Conservation (phyloP, 2,329 filamentous ascomycete species). For the Capronia americana region DNA sequence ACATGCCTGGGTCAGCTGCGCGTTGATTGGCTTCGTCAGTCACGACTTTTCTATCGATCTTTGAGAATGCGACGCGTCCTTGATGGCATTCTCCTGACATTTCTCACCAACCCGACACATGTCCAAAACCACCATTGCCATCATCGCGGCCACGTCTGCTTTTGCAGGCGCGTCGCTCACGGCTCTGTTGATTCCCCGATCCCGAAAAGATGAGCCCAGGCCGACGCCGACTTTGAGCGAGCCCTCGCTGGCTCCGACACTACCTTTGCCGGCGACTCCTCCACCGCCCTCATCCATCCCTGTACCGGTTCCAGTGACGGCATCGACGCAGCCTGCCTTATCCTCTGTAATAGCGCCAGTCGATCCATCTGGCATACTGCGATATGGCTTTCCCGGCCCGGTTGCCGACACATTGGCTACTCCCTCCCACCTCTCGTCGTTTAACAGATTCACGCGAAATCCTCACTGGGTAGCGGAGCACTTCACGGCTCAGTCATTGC, state of each 20-base stretch:
- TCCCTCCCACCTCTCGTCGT: conserved; percentile 80
- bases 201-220: conserved; percentile 46
- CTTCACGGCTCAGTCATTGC: conserved; percentile 86
- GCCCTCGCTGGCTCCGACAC: conserved; percentile 38
- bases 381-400: conserved; percentile 92
- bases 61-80: conserved; percentile 6
- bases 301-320: conserved; percentile 41
- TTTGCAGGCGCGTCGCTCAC: conserved; percentile 78
- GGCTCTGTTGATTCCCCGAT: conserved; percentile 68
- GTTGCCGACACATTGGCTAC: conserved; percentile 80
- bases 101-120: conserved; percentile 52
- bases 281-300: conserved; percentile 41
- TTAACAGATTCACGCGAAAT: conserved; percentile 88
- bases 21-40: conserved; percentile 15
- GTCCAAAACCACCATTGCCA: conserved; percentile 78
- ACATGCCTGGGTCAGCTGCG: not conserved
- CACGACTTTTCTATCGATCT: not conserved
- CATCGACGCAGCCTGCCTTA: conserved; percentile 20
- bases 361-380: conserved; percentile 76
- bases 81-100: conserved; percentile 1
- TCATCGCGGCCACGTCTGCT: conserved; percentile 77
- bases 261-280: conserved; percentile 48
- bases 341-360: conserved; percentile 59
- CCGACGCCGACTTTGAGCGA: conserved; percentile 45
- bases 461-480: conserved; percentile 96